Evolutionary conservation across 805 yeast genomes (phyloP), one percentile per base, ranked within the genome.

Genomic region (Wickerhamiella australiensis): DNA sequence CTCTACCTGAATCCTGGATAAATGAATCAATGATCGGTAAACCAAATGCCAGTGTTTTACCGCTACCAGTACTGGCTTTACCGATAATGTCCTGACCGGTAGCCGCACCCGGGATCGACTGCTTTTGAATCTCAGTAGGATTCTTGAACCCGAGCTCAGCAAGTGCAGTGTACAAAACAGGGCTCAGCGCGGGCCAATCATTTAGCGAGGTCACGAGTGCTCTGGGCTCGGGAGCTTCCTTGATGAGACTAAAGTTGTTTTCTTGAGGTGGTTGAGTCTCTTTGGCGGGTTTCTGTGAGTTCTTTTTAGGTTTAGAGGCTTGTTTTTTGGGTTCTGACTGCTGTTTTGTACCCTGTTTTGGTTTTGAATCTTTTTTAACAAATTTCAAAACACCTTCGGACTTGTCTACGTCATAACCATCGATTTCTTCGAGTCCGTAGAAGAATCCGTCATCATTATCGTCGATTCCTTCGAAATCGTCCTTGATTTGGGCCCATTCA

Each of bases 51-150:
- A 88, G 69, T 0, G 98, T 92, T 63, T 92, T 92, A 72, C 98
- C 98, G 1, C 95, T 85, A 63, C 98, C 98, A 1, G 98, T 92
- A 9, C 92, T 82, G 13, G 98, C 98, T 61, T 90, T 92, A 50
- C 98, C 98, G 56, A 92, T 79, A 3, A 92, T 76, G 65, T 92
- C 97, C 31, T 71, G 73, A 5, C 88, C 94, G 25, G 71, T 69
- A 12, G 85, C 52, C 1, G 90, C 85, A 23, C 72, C 59, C 1
- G 97, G 95, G 49, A 92, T 80, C 8, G 90, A 71, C 51, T 69
- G 68, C 52, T 71, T 73, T 65, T 92, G 98, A 60, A 92, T 87
- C 29, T 80, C 84, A 0, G 97, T 88, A 8, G 98, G 98, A 20
- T 68, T 65, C 1, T 56, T 59, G 64, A 82, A 92, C 1, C 75